Evolutionary conservation across 768 basidiomycete species (phyloP).

Genomic region (Ramaria sp.): DNA sequence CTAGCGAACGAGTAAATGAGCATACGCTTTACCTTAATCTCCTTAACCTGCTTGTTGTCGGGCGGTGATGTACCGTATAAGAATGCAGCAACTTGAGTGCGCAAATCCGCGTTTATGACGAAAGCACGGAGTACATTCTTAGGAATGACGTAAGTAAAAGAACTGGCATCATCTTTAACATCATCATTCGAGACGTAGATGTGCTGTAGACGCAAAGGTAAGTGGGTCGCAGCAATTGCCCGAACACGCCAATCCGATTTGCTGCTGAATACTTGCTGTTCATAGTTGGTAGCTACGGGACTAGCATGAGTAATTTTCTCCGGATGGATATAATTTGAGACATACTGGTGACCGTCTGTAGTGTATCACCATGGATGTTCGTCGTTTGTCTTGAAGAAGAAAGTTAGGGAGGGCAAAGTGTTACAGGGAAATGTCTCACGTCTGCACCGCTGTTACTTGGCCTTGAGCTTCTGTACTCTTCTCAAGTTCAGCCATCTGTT

Average conservation of each 20-base stretch:
- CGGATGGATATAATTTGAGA: neutral
- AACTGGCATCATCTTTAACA: conserved; percentile 94
- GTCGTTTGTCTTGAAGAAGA: conserved; percentile 64
- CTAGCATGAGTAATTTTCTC: conserved; percentile 3
- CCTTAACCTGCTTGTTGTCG: conserved; percentile 97
- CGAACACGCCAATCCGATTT: conserved; percentile 99
- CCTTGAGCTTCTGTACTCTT: conserved; percentile 90
- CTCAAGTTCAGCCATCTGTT: conserved; percentile 98
- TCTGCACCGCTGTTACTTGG: conserved; percentile 94
- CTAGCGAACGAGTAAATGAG: neutral
- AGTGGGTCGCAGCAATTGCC: conserved; percentile 93
- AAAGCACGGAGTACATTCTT: conserved; percentile 96
- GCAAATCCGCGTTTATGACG: conserved; percentile 85
- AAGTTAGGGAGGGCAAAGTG: conserved; percentile 9
- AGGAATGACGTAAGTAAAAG: conserved; percentile 90
- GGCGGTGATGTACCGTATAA: conserved; percentile 88
- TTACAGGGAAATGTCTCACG: conserved; percentile 30
- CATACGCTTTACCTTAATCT: conserved; percentile 62
- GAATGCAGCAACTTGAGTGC: conserved; percentile 92
- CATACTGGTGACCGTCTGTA: conserved; percentile 88
- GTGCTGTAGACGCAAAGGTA: conserved; percentile 92
- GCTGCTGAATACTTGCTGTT: conserved; percentile 96
- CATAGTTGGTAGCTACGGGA: conserved; percentile 81
- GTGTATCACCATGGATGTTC: conserved; percentile 93
- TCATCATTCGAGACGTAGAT: conserved; percentile 99